Conservation (phyloP, 2,329 filamentous ascomycete genomes). For the Cyphellophora europaea region DNA sequence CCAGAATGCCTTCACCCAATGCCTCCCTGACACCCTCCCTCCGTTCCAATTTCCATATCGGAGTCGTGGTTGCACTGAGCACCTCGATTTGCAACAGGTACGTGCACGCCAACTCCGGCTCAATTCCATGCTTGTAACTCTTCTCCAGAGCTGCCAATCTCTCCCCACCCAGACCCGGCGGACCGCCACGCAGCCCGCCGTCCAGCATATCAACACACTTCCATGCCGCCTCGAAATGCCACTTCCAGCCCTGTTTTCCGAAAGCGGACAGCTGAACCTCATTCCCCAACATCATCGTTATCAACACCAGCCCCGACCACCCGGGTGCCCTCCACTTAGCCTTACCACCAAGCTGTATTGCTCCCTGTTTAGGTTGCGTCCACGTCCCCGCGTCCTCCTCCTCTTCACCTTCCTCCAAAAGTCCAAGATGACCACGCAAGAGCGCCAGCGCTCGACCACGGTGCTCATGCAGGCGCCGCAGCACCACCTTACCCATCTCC, state of each 20-base stretch:
- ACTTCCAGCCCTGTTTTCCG: neutral
- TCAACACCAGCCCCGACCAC: neutral
- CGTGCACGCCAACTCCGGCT: neutral
- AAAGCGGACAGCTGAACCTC: neutral
- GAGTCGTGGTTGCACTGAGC: neutral
- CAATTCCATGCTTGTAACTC: neutral
- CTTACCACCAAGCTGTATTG: no score
- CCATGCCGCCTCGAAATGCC: neutral
- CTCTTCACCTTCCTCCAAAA: no score
- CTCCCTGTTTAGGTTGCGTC: no score
- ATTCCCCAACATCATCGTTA: neutral
- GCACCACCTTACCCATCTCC: neutral
- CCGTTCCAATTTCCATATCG: neutral
- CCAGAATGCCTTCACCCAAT: no score
- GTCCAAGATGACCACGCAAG: neutral
- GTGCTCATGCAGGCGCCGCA: neutral
- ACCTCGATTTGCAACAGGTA: neutral
- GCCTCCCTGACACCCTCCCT: neutral
- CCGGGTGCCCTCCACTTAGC: no score
- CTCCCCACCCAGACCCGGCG: no score
- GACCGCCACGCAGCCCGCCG: no score
- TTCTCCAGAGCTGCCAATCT: neutral
- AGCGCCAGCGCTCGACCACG: neutral
- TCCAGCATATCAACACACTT: no score
- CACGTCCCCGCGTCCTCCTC: no score